A percentile compares a stretch with the other conserved stretches of the same genome.
Conservation (phyloP, 148 eudicot species). For the Heliamphora exappendiculata region DNA sequence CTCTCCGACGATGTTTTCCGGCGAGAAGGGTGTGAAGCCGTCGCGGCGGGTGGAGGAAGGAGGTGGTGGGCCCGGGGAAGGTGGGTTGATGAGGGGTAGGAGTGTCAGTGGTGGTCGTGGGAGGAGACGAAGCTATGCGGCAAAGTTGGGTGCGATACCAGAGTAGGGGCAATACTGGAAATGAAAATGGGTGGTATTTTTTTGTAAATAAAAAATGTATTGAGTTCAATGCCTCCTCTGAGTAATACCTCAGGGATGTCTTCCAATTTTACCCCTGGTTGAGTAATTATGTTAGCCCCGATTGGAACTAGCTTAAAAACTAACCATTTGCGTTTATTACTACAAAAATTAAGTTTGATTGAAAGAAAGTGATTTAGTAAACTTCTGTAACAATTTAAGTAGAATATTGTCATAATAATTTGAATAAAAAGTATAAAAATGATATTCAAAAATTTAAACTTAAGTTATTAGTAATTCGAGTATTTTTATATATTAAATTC, state of each 20-base stretch:
- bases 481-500: too few species aligned
- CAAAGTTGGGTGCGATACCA: conserved; percentile 50
- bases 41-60: conserved; percentile 30
- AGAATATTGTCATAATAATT: too few species aligned
- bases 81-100: conserved; percentile 13
- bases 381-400: too few species aligned
- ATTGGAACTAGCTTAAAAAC: too few species aligned
- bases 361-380: too few species aligned
- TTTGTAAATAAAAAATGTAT: conserved; percentile 5
- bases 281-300: too few species aligned
- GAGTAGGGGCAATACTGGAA: conserved; percentile 25
- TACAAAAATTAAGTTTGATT: too few species aligned
- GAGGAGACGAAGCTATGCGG: conserved; percentile 27
- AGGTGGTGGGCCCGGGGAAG: conserved; percentile 12
- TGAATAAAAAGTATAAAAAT: too few species aligned
- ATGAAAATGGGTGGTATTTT: not conserved
- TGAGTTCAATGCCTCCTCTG: not conserved
- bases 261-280: conserved; percentile 8
- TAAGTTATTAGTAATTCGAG: too few species aligned
- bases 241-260: not conserved
- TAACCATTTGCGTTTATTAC: too few species aligned
- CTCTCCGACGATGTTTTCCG: conserved; percentile 10
- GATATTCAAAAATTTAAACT: too few species aligned
- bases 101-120: conserved; percentile 23
- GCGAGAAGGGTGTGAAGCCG: conserved; percentile 10